A percentile compares a stretch with the other conserved stretches of the same genome.
Evolutionary conservation across 371 early-diverging fungal genomes (phyloP).

Genomic region (Amoeboaphelidium protococcarum): DNA sequence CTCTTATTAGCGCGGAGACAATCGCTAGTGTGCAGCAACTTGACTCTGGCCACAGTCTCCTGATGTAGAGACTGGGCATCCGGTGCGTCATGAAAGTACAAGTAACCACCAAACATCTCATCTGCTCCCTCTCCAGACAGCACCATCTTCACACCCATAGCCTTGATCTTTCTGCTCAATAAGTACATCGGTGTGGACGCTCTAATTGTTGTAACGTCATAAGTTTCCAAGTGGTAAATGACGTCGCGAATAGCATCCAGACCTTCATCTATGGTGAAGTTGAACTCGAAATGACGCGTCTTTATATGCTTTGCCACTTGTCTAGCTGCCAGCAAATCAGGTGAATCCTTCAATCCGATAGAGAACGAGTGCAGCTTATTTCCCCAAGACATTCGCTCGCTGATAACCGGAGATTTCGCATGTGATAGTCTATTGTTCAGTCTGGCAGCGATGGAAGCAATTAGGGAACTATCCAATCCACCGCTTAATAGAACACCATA

Average conservation of each 20-base stretch:
- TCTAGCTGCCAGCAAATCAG: slow-evolving; percentile 70
- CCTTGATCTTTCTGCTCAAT: slow-evolving; percentile 78
- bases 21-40: slow-evolving; percentile 79
- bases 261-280: slow-evolving; percentile 81
- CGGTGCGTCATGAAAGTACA: slow-evolving; percentile 90
- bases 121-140: slow-evolving; percentile 84
- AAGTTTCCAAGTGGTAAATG: slow-evolving; percentile 83
- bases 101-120: slow-evolving; percentile 88
- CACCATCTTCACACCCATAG: slow-evolving; percentile 95
- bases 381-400: slow-evolving; percentile 14
- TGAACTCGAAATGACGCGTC: slow-evolving; percentile 79
- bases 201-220: slow-evolving; percentile 95
- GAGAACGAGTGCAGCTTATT: slow-evolving; percentile 82
- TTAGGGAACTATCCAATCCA: slow-evolving; percentile 78
- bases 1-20: slow-evolving; percentile 89
- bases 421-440: slow-evolving; percentile 9
- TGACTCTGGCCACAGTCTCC: slow-evolving; percentile 64
- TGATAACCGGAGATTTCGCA: background rate
- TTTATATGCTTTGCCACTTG: slow-evolving; percentile 60
- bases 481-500: slow-evolving; percentile 83
- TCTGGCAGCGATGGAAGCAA: slow-evolving; percentile 69
- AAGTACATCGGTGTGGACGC: slow-evolving; percentile 94
- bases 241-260: slow-evolving; percentile 81
- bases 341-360: slow-evolving; percentile 74
- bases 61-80: slow-evolving; percentile 42